Base-by-base conservation (phyloP, 768 basidiomycete genomes). In the Suillus subluteus region DNA sequence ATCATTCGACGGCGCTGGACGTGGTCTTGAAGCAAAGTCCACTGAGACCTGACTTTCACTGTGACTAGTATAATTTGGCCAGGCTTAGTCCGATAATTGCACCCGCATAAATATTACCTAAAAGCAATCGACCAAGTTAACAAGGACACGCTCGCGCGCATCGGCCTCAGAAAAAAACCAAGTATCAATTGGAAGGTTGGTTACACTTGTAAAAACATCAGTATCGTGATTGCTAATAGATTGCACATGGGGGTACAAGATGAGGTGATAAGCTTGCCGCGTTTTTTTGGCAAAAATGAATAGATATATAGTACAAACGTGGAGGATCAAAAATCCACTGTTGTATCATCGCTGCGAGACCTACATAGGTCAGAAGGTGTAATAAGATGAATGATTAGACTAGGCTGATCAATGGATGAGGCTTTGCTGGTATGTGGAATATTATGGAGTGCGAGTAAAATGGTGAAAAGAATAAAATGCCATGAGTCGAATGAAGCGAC, bases 371-470 rank as follows among this genome's bases (percentile, higher is more conserved):
- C 69, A 68, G 62, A 52, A 23, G 46, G 62, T 69, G 54, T 32
- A 65, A 70, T 73, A 77, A 75, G 67, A 70, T 74, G 74, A 26
- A 69, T 65, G 71, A 65, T 67, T 78, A 77, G 63, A 74, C 66
- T 76, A 78, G 70, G 68, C 63, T 73, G 66, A 65, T 65, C 68
- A 77, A 70, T 59, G 26, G 41, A 32, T 43, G 41, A 61, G 41
- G 30, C 12, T 43, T 61, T 75, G 72, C 73, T 70, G 64, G 65
- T 78, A 62, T 61, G 66, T 75, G 77, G 74, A 74, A 78, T 74
- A 70, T 69, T 67, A 54, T 66, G 66, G 62, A 43, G 70, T 63
- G 68, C 65, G 56, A 66, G 62, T 52, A 62, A 68, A 61, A 67
- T 70, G 63, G 65, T 67, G 69, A 52, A 48, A 71, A 56, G 21